Percentiles rank a stretch among this genome's conserved stretches.
phyloP scores from a whole-genome alignment of 345 rosid species.

The Clarkia xantiana region DNA sequence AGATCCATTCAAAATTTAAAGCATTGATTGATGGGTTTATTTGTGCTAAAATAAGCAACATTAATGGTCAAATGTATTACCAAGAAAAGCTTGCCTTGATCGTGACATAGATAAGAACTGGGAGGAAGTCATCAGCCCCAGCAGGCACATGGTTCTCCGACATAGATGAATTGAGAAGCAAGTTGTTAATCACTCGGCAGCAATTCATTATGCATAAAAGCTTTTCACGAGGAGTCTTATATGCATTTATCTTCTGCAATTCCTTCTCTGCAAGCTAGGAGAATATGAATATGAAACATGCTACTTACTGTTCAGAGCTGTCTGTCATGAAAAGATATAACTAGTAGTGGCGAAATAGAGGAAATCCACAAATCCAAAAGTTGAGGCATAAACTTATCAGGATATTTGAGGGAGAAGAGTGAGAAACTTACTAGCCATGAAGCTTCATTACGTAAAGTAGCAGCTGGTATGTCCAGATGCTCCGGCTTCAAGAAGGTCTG shows the following conservation, averaged over 20 bases:
- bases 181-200: slow-evolving; percentile 43
- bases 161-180: slow-evolving; percentile 38
- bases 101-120: slow-evolving; percentile 37
- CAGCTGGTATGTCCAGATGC: slow-evolving; percentile 39
- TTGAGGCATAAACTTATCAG: neutral
- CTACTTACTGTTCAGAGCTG: neutral
- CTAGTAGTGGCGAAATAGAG: too few species aligned
- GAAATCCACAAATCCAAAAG: neutral
- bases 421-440: slow-evolving; percentile 41
- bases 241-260: slow-evolving; percentile 31
- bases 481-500: slow-evolving; percentile 44
- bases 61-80: slow-evolving; percentile 26
- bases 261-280: slow-evolving; percentile 45
- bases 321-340: too few species aligned
- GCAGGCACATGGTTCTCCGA: slow-evolving; percentile 28
- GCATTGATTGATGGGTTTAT: too few species aligned
- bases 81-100: slow-evolving; percentile 63
- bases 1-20: too few species aligned
- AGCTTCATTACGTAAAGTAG: slow-evolving; percentile 34
- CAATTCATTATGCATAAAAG: slow-evolving; percentile 40
- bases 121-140: slow-evolving; percentile 51
- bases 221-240: slow-evolving; percentile 34
- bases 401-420: neutral
- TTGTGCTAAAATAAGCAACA: neutral
- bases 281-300: slow-evolving; percentile 4